These are phyloP conservation scores for Aspergillus funiculosus DNA, from an alignment of 495 filamentous ascomycete species.

Conservation along the genomic window DNA sequence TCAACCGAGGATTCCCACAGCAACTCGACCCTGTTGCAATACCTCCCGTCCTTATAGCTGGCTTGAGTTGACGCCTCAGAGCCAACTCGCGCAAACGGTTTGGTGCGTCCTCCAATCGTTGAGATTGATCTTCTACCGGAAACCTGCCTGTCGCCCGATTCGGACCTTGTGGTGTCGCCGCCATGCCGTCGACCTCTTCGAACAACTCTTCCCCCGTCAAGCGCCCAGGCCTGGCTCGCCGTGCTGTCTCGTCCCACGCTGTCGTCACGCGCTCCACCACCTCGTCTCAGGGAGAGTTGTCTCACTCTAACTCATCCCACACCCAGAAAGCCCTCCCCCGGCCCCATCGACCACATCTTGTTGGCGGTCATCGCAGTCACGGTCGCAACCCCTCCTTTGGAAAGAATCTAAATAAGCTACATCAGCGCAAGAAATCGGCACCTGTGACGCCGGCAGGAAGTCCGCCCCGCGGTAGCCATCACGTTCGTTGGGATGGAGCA, in stretches of 20 bases:
- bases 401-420: slow-evolving; percentile 42
- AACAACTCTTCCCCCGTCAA: slow-evolving; percentile 43
- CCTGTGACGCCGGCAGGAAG: slow-evolving; percentile 42
- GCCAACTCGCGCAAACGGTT: slow-evolving; percentile 7
- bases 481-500: slow-evolving; percentile 40
- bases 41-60: slow-evolving; percentile 7
- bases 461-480: slow-evolving; percentile 28
- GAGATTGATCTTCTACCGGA: slow-evolving; percentile 10
- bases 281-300: slow-evolving; percentile 29
- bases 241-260: slow-evolving; percentile 45
- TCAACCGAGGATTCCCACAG: background rate
- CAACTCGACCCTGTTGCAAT: slow-evolving; percentile 7
- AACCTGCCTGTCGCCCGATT: slow-evolving; percentile 22
- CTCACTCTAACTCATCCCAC: slow-evolving; percentile 27
- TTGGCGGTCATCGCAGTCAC: slow-evolving; percentile 41
- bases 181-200: slow-evolving; percentile 35
- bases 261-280: slow-evolving; percentile 39
- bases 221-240: slow-evolving; percentile 43
- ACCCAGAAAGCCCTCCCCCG: slow-evolving; percentile 25
- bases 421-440: slow-evolving; percentile 47
- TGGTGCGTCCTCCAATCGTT: slow-evolving; percentile 15
- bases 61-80: background rate
- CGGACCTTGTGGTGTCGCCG: slow-evolving; percentile 17
- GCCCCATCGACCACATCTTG: slow-evolving; percentile 35
- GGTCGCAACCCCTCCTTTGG: slow-evolving; percentile 39